These are phyloP conservation scores for Annulohypoxylon bovei DNA, from an alignment of 495 filamentous ascomycete species.

Conservation along the genomic window DNA sequence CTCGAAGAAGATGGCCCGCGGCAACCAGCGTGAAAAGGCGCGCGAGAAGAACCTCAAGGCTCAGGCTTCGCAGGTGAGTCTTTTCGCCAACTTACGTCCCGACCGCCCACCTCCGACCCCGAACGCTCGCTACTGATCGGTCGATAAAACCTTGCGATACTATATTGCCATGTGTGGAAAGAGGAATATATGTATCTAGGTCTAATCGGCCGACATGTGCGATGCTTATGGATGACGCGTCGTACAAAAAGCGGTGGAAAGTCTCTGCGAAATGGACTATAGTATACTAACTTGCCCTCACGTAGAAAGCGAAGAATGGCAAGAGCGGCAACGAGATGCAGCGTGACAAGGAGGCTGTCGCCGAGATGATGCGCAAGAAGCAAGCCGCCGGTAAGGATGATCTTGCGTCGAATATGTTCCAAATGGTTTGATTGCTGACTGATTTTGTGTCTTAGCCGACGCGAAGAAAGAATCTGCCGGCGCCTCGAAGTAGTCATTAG, in stretches of 20 bases:
- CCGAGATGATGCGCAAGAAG: conserved; percentile 89
- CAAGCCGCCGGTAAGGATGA: conserved; percentile 79
- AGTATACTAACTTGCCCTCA: conserved; percentile 24
- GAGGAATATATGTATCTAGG: not conserved
- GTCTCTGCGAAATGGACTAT: not conserved
- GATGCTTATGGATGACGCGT: not conserved
- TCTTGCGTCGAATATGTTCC: not conserved
- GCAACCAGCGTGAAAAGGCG: conserved; percentile 91
- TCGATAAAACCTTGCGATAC: not conserved
- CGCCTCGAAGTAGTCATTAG: conserved; percentile 38
- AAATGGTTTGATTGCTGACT: conserved; percentile 2
- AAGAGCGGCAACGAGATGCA: conserved; percentile 75
- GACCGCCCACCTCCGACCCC: conserved; percentile 3
- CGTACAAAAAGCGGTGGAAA: not conserved
- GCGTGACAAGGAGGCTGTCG: conserved; percentile 77
- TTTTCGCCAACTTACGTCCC: conserved; percentile 19
- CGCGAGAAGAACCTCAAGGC: conserved; percentile 84
- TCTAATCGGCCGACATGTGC: not conserved
- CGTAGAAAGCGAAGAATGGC: conserved; percentile 68
- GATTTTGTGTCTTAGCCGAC: conserved; percentile 51
- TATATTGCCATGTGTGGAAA: not conserved
- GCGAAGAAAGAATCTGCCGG: conserved; percentile 56
- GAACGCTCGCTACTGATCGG: not conserved
- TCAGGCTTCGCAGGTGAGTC: conserved; percentile 62
- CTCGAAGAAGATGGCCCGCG: conserved; percentile 75